Percentiles rank a stretch among this genome's conserved stretches.
These are phyloP conservation scores for Aeschynomene evenia DNA, from an alignment of 306 rosid genomes.

Conservation along the genomic window DNA sequence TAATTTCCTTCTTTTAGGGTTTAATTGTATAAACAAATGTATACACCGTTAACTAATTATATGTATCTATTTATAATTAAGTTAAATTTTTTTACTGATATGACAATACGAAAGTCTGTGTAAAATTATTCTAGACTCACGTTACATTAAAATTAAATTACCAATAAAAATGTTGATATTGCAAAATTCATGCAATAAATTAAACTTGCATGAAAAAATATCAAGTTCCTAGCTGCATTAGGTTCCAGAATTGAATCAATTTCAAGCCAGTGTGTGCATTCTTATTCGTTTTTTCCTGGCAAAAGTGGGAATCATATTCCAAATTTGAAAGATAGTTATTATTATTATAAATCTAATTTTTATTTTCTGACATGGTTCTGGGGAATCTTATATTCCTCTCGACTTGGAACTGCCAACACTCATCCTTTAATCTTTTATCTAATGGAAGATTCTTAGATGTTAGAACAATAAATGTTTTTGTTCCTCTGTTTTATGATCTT, in stretches of 20 bases:
- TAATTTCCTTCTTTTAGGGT: no score
- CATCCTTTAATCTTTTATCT: conserved; percentile 31
- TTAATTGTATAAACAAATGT: no score
- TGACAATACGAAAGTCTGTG: no score
- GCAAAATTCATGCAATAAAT: background rate
- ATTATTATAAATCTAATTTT: conserved; percentile 1
- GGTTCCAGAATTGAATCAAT: conserved; percentile 57
- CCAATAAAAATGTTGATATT: background rate
- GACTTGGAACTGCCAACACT: conserved; percentile 45
- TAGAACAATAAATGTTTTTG: conserved; percentile 7
- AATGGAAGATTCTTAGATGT: conserved; percentile 51
- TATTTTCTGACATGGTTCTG: conserved; percentile 36
- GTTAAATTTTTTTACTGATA: no score
- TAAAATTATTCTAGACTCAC: no score
- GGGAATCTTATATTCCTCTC: conserved; percentile 48
- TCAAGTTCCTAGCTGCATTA: conserved; percentile 42
- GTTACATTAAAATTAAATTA: no score
- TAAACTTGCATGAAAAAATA: background rate
- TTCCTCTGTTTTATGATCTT: conserved; percentile 27
- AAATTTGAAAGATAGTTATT: conserved; percentile 41
- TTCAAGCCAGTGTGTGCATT: conserved; percentile 37
- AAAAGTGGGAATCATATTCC: conserved; percentile 75
- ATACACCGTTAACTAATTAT: no score
- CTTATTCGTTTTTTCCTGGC: conserved; percentile 48
- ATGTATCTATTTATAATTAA: no score